Percentiles rank a stretch among this genome's conserved stretches.
These are phyloP conservation scores for Gymnopus androsaceus DNA, from an alignment of 1,284 basidiomycete species.

Conservation along the genomic window DNA sequence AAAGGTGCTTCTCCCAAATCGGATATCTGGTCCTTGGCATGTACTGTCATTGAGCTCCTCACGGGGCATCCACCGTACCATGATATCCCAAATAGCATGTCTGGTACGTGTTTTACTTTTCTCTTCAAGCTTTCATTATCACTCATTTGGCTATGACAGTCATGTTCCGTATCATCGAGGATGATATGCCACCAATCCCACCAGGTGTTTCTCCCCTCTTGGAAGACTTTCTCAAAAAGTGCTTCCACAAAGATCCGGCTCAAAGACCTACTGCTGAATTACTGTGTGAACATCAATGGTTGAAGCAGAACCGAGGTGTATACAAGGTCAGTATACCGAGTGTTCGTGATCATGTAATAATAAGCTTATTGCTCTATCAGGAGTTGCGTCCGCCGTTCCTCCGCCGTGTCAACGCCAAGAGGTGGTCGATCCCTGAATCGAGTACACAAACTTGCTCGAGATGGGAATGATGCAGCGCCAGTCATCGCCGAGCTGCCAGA, in stretches of 20 bases:
- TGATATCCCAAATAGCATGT: constrained; percentile 84
- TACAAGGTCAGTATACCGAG: constrained; percentile 77
- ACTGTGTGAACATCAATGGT: constrained; percentile 89
- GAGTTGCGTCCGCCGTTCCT: constrained; percentile 87
- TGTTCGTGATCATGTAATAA: constrained; percentile 1
- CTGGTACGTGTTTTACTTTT: constrained; percentile 52
- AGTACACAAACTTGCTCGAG: too few relatives aligned
- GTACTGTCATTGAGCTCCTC: constrained; percentile 91
- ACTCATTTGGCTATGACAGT: constrained; percentile 45
- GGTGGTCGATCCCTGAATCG: too few relatives aligned
- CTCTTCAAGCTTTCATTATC: constrained; percentile 8
- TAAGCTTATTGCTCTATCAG: constrained; percentile 37
- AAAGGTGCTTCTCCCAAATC: constrained; percentile 76
- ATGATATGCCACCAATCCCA: constrained; percentile 84
- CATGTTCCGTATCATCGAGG: constrained; percentile 96
- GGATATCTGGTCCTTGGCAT: constrained; percentile 92
- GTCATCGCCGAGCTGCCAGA: too few relatives aligned
- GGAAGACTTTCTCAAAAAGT: constrained; percentile 76
- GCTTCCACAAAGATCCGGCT: constrained; percentile 87
- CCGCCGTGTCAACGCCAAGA: constrained; percentile 85
- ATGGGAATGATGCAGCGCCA: too few relatives aligned
- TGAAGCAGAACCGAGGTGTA: constrained; percentile 76
- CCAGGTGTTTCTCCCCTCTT: constrained; percentile 74
- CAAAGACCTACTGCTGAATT: constrained; percentile 79
- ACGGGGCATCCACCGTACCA: constrained; percentile 91